phyloP scores from a whole-genome alignment of 1,139 yeast genomes.

The Schizosaccharomyces versatilis region DNA sequence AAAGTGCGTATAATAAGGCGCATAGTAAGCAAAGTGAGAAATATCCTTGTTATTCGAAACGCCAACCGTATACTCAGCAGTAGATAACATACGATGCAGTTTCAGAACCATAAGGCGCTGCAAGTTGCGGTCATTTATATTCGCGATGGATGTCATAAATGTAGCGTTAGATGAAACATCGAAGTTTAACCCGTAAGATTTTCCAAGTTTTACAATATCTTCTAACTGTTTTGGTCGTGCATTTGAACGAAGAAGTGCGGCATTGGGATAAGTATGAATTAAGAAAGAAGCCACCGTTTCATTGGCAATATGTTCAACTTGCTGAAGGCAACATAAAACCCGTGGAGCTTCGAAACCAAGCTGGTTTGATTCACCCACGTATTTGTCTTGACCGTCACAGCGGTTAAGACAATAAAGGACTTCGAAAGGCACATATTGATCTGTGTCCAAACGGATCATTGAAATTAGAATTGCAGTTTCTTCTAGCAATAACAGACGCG shows the following conservation, averaged over 20 bases:
- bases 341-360: background rate
- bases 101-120: slow-evolving; percentile 62
- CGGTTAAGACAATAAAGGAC: background rate
- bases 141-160: slow-evolving; percentile 47
- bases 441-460: background rate
- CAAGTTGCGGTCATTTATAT: slow-evolving; percentile 37
- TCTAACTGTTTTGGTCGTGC: background rate
- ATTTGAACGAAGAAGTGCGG: background rate
- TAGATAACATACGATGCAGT: slow-evolving; percentile 56
- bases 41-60: slow-evolving; percentile 26
- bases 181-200: background rate
- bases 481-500: background rate
- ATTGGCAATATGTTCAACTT: background rate
- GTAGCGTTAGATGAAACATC: background rate
- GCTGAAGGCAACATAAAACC: background rate
- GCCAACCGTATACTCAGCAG: slow-evolving; percentile 74
- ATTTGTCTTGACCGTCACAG: background rate
- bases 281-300: background rate
- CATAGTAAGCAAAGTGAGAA: slow-evolving; percentile 8
- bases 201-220: background rate
- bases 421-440: background rate
- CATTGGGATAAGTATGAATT: background rate
- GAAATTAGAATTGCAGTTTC: background rate
- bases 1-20: slow-evolving; percentile 80
- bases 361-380: background rate